These are phyloP conservation scores for Fraxinus latifolia DNA, from an alignment of 305 asterid genomes.

Conservation along the genomic window DNA sequence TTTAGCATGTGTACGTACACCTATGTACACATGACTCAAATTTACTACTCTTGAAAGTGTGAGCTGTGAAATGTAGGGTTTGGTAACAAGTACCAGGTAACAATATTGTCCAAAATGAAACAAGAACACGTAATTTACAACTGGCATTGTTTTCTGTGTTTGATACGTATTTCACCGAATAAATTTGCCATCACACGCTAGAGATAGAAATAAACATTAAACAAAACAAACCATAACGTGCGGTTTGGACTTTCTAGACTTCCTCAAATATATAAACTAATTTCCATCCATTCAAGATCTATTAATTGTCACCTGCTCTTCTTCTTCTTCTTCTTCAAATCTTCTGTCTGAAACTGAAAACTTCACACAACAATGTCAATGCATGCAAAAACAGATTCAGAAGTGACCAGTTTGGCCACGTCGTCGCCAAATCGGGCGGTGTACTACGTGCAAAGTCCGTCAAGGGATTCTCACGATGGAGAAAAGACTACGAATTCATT, in stretches of 20 bases:
- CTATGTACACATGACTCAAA: no score
- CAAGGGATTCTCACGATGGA: constrained; percentile 91
- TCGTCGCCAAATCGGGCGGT: constrained; percentile 79
- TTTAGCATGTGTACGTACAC: not conserved
- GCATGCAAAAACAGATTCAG: constrained; percentile 83
- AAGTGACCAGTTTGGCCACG: constrained; percentile 74
- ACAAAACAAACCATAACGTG: constrained; percentile 42
- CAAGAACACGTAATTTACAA: constrained; percentile 22
- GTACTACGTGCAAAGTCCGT: constrained; percentile 91
- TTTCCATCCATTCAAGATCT: constrained; percentile 6
- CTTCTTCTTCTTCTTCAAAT: constrained; percentile 11
- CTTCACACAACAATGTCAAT: constrained; percentile 38
- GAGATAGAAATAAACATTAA: constrained; percentile 25
- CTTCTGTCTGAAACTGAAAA: not conserved
- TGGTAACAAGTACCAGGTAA: not conserved
- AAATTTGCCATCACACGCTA: constrained; percentile 39
- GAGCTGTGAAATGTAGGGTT: not conserved
- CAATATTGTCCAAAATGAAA: not conserved
- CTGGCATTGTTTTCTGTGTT: constrained; percentile 29
- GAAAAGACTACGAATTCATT: constrained; percentile 86
- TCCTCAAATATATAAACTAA: not conserved
- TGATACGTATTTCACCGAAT: constrained; percentile 23
- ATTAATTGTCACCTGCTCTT: not conserved
- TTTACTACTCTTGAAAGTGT: not conserved
- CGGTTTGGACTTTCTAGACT: constrained; percentile 27